Evolutionary conservation across 1,139 yeast genomes (phyloP), one percentile per base, ranked within the genome.

Genomic region (Pneumocystis sp.): DNA sequence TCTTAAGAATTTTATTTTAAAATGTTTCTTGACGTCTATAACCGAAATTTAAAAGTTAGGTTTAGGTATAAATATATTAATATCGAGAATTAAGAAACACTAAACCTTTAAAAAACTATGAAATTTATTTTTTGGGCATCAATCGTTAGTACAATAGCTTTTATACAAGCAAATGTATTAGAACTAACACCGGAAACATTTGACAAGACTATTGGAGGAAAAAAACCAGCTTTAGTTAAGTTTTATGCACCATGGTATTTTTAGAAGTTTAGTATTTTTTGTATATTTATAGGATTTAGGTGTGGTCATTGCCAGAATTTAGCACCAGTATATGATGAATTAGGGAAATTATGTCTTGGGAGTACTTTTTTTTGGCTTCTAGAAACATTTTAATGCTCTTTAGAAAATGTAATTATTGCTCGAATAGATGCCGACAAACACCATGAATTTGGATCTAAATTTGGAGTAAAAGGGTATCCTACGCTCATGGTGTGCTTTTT

Each of bases 351-450:
- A 3, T 59, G 21, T 59, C 17, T 2, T 12, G 40, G 31, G 15
- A 21, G 61, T 42, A 2, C 21, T 39, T 39, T 29, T 39, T 25
- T 1, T 12, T 4, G 15, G 17, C 7, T 42, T 25, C 8, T 1
- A 25, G 12, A 1, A 4, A 0, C 3, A 8, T 39, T 59, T 29
- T 59, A 3, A 39, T 3, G 8, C 1, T 3, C 21, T 25, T 59
- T 42, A 59, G 61, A 59, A 21, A 31, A 31, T 12, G 19, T 59
- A 3, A 10, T 59, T 31, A 42, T 59, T 21, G 61, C 61, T n/a
- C 80, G 81, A 70, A 77, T 83, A 63, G 82, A 83, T 71, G 86
- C 85, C 0, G 86, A 83, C 68, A 76, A 76, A 63, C 79, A 82
- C 67, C 76, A 76, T 61, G 76, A 77, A 66, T 76, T 81, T 77